phyloP scores from a whole-genome alignment of 2,329 filamentous ascomycete species.

The Penicillium sp. region DNA sequence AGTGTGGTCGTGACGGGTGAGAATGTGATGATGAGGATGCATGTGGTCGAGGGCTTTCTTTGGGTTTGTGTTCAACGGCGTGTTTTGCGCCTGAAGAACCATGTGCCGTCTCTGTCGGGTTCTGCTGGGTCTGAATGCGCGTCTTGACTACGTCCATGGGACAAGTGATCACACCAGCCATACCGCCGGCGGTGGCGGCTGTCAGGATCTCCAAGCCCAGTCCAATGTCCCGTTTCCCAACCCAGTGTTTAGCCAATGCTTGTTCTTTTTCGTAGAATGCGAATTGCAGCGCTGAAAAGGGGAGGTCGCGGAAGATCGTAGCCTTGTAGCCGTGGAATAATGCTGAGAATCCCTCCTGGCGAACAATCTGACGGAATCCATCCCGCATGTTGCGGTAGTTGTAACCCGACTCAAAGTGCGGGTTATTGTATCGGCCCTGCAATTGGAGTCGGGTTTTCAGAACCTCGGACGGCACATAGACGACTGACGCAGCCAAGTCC shows the following conservation, averaged over 20 bases:
- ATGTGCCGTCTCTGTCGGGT: conserved; percentile 42
- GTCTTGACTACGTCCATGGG: conserved; percentile 98
- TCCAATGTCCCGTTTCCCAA: conserved; percentile 78
- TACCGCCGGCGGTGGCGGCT: conserved; percentile 80
- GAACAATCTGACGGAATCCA: conserved; percentile 79
- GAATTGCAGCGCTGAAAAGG: conserved; percentile 94
- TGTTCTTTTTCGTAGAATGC: conserved; percentile 97
- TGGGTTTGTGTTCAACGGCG: conserved; percentile 25
- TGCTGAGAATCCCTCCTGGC: conserved; percentile 74
- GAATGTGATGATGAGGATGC: conserved; percentile 21
- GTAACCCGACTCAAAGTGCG: conserved; percentile 88
- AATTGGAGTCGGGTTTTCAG: conserved; percentile 95
- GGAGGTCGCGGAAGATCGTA: conserved; percentile 87
- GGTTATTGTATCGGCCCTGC: conserved; percentile 92
- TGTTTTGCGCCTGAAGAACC: conserved; percentile 28
- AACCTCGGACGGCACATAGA: conserved; percentile 96
- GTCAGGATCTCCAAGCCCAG: conserved; percentile 81
- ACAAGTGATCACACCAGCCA: conserved; percentile 91
- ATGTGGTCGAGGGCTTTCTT: conserved; percentile 31
- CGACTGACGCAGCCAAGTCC: conserved; percentile 82
- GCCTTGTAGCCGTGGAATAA: conserved; percentile 97
- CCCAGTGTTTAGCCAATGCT: conserved; percentile 72
- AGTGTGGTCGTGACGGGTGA: conserved; percentile 47
- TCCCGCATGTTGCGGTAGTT: conserved; percentile 87
- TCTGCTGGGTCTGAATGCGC: conserved; percentile 86